Conservation (phyloP, 2,329 filamentous ascomycete species). For the Stachybotrys elegans region DNA sequence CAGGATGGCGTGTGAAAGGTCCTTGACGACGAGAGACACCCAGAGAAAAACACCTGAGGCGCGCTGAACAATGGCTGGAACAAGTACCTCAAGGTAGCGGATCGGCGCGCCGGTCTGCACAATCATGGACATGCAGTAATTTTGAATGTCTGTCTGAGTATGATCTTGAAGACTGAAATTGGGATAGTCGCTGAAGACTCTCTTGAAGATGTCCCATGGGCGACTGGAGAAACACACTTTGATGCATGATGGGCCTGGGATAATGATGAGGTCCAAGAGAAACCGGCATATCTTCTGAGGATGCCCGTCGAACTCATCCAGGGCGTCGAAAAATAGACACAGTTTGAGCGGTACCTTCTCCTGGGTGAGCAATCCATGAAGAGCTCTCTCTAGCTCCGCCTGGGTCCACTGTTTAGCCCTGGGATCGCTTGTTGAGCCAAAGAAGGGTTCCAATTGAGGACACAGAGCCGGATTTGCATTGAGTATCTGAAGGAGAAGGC, state of each 20-base stretch:
- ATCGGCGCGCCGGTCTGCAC: not conserved
- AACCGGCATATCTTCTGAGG: not conserved
- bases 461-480: not conserved
- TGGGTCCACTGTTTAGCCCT: not conserved
- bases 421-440: too few relatives aligned
- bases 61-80: not conserved
- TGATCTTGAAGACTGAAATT: not conserved
- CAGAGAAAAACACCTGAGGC: not conserved
- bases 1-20: not conserved
- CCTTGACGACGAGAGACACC: not conserved
- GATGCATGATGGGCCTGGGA: not conserved
- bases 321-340: not conserved
- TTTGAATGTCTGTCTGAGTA: not conserved
- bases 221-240: not conserved
- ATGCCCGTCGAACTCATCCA: constrained; percentile 1
- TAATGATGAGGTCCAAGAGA: not conserved
- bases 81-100: not conserved
- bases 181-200: not conserved
- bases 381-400: not conserved
- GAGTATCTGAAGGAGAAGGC: not conserved
- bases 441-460: not conserved
- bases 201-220: not conserved
- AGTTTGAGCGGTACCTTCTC: not conserved
- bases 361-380: not conserved
- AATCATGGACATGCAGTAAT: not conserved